Base-by-base conservation (phyloP, 164 flowering plant genomes). In the Kingdonia uniflora region DNA sequence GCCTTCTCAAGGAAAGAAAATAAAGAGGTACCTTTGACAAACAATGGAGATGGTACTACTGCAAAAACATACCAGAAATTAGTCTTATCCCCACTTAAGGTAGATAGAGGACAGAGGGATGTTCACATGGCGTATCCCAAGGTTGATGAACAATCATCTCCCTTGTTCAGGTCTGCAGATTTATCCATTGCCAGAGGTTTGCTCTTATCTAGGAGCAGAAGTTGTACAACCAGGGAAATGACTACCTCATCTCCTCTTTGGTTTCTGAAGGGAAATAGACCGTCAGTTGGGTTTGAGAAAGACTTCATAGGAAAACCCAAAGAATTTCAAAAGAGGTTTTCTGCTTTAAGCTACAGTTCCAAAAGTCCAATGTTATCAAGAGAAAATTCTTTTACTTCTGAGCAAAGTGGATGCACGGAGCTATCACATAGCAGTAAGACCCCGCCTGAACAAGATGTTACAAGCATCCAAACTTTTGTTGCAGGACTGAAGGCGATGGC, bases 401-500 rank as follows among this genome's bases (percentile, higher is more conserved):
- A 54, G 17, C 64, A 52, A 22, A 65, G 63, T 51, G 51, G 50
- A 41, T 42, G 52, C 25, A 17, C 16, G 16, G 67, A 68, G 25
- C 60, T 52, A 52, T 33, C 41, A 49, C 67, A 57, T 37, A 52
- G 21, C 22, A 49, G 37, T 33, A 59, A 51, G 57, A 54, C 49
- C 39, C 50, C 77, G 0, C 65, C 65, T 22, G 81, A 76, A 54
- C 95, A 80, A 46, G 95, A 82, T 66, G 71, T 85, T 55, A 77
- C 92, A 45, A 83, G 90, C 68, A 65, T 87, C 43, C 76, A 65
- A n/a, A 69, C 75, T 55, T 87, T 84, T 70, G 92, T 85, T 61
- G 74, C 82, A 13, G 97, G 83, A 47, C 63, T 89, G 53, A 85
- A 83, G 70, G 84, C 82, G 60, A 80, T 78, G 84, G 92, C 87